phyloP scores from a whole-genome alignment of 805 yeast species.

The Candida piceae region DNA sequence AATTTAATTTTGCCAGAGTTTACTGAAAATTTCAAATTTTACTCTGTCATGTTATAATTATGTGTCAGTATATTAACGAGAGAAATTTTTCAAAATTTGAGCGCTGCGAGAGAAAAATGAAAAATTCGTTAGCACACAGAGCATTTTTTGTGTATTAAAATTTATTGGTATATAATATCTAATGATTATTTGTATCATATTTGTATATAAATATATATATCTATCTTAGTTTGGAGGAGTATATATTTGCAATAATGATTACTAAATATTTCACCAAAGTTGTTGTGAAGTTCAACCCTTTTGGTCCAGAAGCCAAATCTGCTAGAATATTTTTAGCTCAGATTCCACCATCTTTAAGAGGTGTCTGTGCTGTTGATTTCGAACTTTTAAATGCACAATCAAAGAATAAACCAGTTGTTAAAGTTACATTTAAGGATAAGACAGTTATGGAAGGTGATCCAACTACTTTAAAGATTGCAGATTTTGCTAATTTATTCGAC shows the following conservation, averaged over 20 bases:
- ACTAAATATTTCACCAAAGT: constrained; percentile 85
- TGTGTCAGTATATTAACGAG: too few relatives aligned
- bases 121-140: too few relatives aligned
- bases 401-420: constrained; percentile 51
- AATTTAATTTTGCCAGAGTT: too few relatives aligned
- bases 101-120: too few relatives aligned
- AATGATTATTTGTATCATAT: too few relatives aligned
- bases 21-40: too few relatives aligned
- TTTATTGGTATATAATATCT: too few relatives aligned
- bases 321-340: constrained; percentile 77
- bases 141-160: too few relatives aligned
- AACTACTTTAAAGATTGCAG: constrained; percentile 45
- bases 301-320: constrained; percentile 65
- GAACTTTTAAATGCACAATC: constrained; percentile 51
- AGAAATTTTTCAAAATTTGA: too few relatives aligned
- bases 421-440: constrained; percentile 81
- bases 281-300: constrained; percentile 73
- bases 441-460: constrained; percentile 67
- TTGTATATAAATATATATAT: too few relatives aligned
- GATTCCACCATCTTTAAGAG: constrained; percentile 71
- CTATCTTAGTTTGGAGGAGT: too few relatives aligned
- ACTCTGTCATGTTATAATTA: too few relatives aligned
- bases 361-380: constrained; percentile 55
- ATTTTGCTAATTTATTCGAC: constrained; percentile 64
- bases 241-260: constrained; percentile 63